A percentile compares a stretch with the other conserved stretches of the same genome.
phyloP scores from a whole-genome alignment of 1,139 yeast species.

The Pichia terricola region DNA sequence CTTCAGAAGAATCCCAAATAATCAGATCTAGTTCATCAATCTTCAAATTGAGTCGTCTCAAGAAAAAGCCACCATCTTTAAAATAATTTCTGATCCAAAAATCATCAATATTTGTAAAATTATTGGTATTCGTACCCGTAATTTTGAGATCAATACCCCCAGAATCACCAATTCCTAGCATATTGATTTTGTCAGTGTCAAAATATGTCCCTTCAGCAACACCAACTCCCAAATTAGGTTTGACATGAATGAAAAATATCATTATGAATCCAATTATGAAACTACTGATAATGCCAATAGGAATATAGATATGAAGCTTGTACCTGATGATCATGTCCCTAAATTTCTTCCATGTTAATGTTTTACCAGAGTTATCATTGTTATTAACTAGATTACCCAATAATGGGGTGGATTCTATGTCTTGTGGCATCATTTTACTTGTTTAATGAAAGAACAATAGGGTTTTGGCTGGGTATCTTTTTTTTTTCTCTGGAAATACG shows the following conservation, averaged over 20 bases:
- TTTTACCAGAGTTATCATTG: too few species aligned
- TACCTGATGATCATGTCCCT: conserved; percentile 7
- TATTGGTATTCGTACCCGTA: conserved; percentile 23
- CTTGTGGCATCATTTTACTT: neutral
- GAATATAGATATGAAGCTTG: conserved; percentile 17
- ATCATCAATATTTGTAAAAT: conserved; percentile 24
- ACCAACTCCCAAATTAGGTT: conserved; percentile 24
- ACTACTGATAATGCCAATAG: conserved; percentile 7
- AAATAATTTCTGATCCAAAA: conserved; percentile 19
- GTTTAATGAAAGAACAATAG: neutral
- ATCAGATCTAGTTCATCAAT: conserved; percentile 20
- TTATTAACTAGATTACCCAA: neutral
- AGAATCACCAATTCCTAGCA: conserved; percentile 23
- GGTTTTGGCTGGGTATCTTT: too few species aligned
- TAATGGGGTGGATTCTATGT: conserved; percentile 2
- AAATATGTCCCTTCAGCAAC: conserved; percentile 25
- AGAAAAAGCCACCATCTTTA: conserved; percentile 23
- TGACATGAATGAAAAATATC: conserved; percentile 15
- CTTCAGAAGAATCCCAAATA: conserved; percentile 12
- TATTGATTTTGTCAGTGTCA: conserved; percentile 24
- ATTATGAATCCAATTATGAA: conserved; percentile 9
- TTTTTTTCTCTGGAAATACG: too few species aligned
- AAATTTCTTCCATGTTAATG: conserved; percentile 1
- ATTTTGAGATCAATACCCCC: conserved; percentile 25
- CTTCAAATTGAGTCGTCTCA: conserved; percentile 18